Percentiles rank a stretch among this genome's conserved stretches.
Evolutionary conservation across 495 filamentous ascomycete species (phyloP).

Genomic region (Xylaria intraflava): DNA sequence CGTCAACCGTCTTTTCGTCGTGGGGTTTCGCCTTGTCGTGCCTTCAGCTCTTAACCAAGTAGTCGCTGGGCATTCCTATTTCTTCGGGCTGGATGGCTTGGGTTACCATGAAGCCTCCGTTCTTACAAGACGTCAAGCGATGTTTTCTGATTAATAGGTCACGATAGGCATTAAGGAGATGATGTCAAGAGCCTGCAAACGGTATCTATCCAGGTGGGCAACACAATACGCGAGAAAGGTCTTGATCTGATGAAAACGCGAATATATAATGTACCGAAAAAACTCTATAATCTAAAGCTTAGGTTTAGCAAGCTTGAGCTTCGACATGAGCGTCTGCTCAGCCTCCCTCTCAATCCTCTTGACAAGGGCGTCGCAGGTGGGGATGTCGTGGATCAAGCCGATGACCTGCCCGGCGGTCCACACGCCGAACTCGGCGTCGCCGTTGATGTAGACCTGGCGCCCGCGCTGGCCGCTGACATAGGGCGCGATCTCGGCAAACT

Average conservation of each 20-base stretch:
- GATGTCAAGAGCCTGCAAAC: no score
- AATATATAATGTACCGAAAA: neutral
- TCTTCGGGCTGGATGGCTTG: no score
- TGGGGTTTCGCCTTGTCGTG: no score
- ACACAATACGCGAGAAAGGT: neutral
- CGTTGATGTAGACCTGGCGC: constrained; percentile 83
- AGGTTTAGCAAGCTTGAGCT: constrained; percentile 30
- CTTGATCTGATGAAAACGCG: neutral
- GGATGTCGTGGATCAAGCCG: constrained; percentile 60
- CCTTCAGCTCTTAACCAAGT: no score
- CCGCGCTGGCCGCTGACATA: constrained; percentile 90
- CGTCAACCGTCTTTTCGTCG: no score
- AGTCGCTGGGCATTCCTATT: no score
- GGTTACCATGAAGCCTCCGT: no score
- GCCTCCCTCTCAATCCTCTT: constrained; percentile 56
- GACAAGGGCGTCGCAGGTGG: constrained; percentile 50
- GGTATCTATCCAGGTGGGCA: no score
- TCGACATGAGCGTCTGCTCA: constrained; percentile 45
- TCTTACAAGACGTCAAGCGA: neutral
- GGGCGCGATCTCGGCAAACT: constrained; percentile 86
- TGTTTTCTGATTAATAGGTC: neutral
- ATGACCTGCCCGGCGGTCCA: constrained; percentile 63
- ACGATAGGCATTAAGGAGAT: no score
- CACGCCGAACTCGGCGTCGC: constrained; percentile 82
- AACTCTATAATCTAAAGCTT: constrained; percentile 32